Base-by-base conservation (phyloP, 805 yeast genomes). In the Ogataea trehaloabstinens region DNA sequence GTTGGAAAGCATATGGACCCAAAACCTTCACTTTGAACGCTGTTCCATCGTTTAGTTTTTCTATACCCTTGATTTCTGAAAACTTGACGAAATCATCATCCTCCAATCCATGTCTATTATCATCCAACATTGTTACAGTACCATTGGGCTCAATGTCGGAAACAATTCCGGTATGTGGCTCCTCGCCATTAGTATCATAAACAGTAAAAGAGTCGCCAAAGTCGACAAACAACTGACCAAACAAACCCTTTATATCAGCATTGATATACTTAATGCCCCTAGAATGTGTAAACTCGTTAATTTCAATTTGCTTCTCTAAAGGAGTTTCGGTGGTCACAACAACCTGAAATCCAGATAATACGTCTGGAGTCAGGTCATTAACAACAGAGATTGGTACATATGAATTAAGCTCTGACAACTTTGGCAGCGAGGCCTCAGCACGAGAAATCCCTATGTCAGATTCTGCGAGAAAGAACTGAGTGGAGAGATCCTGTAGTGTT, bases 1-100 rank as follows among this genome's bases (percentile, higher is more conserved):
- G 37, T 57, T 78, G 80, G 71, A 85, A 93, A 2, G 97, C 95
- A 58, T 77, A 89, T n/a, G 99, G 99, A 12, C 98, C 99, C 44
- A 85, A 71, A 2, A 89, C 97, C 56, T 80, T 83, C 37, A 93
- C 77, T 58, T 85, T 83, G 58, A 71, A 79, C 12, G 88, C 74
- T 40, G 74, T 66, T 4, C 91, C 95, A 50, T 80, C 81, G 60
- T 90, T 86, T 46, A 88, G 67, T 46, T 73, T 73, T 7, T 75
- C 80, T 57, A 88, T 70, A 28, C 98, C 98, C 56, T 81, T 76
- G 25, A 90, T 82, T 64, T 90, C 98, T 11, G 84, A 58, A 55
- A 93, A 89, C 61, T 83, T 85, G 39, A 93, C 96, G 57, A 67
- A 85, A 53, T 85, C 85, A 13, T 97, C 98, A 63, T 88, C 96